Evolutionary conservation across 1,139 yeast genomes (phyloP).

Genomic region (Nakaseomyces uthaithaninus): DNA sequence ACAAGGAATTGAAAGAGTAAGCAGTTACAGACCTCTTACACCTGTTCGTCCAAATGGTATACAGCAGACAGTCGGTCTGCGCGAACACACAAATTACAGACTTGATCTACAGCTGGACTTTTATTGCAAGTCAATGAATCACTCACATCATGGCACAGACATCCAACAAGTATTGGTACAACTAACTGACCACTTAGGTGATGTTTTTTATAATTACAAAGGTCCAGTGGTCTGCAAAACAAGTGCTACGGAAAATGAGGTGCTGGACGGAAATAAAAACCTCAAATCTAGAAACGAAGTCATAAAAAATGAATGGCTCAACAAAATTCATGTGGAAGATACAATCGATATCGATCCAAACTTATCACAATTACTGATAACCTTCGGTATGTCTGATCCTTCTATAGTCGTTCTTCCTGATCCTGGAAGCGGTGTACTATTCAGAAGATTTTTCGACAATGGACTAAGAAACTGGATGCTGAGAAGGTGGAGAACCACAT

Average conservation of each 20-base stretch:
- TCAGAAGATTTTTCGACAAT: slow-evolving; percentile 16
- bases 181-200: not conserved
- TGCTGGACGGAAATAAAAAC: slow-evolving; percentile 7
- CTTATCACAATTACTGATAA: not conserved
- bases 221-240: not conserved
- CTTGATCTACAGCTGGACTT: slow-evolving; percentile 21
- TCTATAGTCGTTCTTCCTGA: not conserved
- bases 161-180: not conserved
- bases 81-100: slow-evolving; percentile 21
- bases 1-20: slow-evolving; percentile 9
- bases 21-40: slow-evolving; percentile 13
- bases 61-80: slow-evolving; percentile 18
- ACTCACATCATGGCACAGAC: not conserved
- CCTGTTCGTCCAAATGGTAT: slow-evolving; percentile 19
- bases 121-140: slow-evolving; percentile 15
- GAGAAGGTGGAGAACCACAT: slow-evolving; percentile 21
- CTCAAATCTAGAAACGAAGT: slow-evolving; percentile 13
- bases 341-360: not conserved
- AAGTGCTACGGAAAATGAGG: not conserved
- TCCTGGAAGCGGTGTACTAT: not conserved
- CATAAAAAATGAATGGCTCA: slow-evolving; percentile 21
- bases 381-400: not conserved
- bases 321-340: slow-evolving; percentile 17
- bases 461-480: slow-evolving; percentile 29
- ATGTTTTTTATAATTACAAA: not conserved